Percentiles rank a stretch among this genome's conserved stretches.
These are phyloP conservation scores for Trypanosomatidae sp. DNA, from an alignment of 208 protist species.

Conservation along the genomic window DNA sequence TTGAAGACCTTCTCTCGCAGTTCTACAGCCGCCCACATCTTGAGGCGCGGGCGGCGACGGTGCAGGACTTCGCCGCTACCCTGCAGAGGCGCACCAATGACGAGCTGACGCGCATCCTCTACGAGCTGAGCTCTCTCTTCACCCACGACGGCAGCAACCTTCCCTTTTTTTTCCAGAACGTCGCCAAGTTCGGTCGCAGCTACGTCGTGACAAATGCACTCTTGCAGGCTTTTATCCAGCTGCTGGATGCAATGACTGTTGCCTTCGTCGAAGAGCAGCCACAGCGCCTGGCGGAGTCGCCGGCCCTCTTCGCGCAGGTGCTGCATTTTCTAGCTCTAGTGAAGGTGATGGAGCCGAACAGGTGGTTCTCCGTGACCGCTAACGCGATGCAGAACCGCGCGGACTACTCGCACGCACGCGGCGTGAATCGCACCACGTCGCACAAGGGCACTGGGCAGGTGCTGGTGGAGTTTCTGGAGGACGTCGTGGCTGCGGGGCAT, in stretches of 20 bases:
- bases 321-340: slow-evolving; percentile 84
- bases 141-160: slow-evolving; percentile 65
- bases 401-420: slow-evolving; percentile 79
- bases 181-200: slow-evolving; percentile 68
- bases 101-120: slow-evolving; percentile 68
- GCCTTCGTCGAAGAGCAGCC: slow-evolving; percentile 67
- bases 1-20: slow-evolving; percentile 71
- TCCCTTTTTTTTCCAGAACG: slow-evolving; percentile 56
- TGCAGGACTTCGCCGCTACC: slow-evolving; percentile 76
- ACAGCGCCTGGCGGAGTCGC: slow-evolving; percentile 54
- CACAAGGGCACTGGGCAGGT: slow-evolving; percentile 58
- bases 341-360: slow-evolving; percentile 85
- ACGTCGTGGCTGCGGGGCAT: slow-evolving; percentile 26
- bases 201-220: slow-evolving; percentile 64
- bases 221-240: slow-evolving; percentile 55
- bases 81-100: slow-evolving; percentile 54
- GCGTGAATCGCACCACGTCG: slow-evolving; percentile 46
- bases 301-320: slow-evolving; percentile 59
- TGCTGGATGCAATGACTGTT: slow-evolving; percentile 67
- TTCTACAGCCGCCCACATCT: slow-evolving; percentile 59
- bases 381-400: slow-evolving; percentile 78
- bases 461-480: slow-evolving; percentile 60
- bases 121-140: slow-evolving; percentile 72
- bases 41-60: slow-evolving; percentile 63
- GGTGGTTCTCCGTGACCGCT: too few relatives aligned